phyloP scores from a whole-genome alignment of 495 filamentous ascomycete genomes.

The Choiromyces venosus region DNA sequence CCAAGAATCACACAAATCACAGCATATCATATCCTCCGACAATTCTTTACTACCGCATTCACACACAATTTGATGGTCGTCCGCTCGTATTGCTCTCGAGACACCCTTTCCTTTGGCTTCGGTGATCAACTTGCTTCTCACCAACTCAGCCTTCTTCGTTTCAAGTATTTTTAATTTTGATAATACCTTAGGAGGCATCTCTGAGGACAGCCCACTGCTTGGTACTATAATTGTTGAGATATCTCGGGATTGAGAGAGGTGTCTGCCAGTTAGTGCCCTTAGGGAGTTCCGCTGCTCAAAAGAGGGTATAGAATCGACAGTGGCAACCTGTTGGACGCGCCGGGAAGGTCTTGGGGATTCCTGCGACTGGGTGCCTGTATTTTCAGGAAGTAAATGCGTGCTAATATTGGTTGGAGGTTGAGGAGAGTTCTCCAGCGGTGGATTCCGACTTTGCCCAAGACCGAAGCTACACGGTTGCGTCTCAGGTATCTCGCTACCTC shows the following conservation, averaged over 20 bases:
- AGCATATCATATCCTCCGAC: slow-evolving; percentile 30
- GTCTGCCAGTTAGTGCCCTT: neutral
- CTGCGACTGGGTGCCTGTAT: neutral
- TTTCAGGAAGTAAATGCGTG: neutral
- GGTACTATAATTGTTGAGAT: neutral
- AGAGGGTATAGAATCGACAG: neutral
- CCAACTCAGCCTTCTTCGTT: neutral
- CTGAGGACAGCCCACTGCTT: neutral
- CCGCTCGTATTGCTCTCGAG: neutral
- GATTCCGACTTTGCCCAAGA: neutral
- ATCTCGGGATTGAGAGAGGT: neutral
- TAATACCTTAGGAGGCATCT: neutral
- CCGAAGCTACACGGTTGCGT: slow-evolving; percentile 19
- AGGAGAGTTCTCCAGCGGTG: neutral
- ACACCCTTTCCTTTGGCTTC: slow-evolving; percentile 4
- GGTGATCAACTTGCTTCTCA: neutral
- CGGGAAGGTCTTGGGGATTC: neutral
- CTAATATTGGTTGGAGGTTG: neutral
- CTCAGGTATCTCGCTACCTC: slow-evolving; percentile 14
- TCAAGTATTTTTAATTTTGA: slow-evolving; percentile 2
- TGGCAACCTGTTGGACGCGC: neutral
- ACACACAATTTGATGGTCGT: slow-evolving; percentile 22
- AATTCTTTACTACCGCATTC: slow-evolving; percentile 30
- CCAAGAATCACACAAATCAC: slow-evolving; percentile 40
- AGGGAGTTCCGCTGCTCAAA: neutral